A percentile compares a stretch with the other conserved stretches of the same genome.
These are phyloP conservation scores for Helicostylum pulchrum DNA, from an alignment of 192 early-diverging fungal genomes.

Conservation along the genomic window DNA sequence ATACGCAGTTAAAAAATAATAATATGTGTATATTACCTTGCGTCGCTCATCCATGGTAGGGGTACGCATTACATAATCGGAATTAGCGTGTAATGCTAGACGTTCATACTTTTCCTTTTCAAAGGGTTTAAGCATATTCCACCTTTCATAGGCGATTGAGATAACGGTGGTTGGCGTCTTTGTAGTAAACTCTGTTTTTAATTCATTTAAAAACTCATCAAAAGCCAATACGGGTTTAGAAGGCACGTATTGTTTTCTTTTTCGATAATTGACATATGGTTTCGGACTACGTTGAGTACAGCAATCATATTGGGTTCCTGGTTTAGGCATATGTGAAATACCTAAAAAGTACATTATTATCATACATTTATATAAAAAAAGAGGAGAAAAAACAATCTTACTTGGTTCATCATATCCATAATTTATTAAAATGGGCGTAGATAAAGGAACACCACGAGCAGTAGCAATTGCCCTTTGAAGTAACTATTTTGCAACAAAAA, in stretches of 20 bases:
- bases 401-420: slow-evolving; percentile 1
- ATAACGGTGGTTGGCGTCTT: not conserved
- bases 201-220: not conserved
- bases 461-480: slow-evolving; percentile 31
- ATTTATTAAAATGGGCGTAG: slow-evolving; percentile 8
- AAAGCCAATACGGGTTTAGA: not conserved
- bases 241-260: slow-evolving; percentile 4
- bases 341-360: slow-evolving; percentile 8
- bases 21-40: no score
- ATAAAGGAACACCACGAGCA: slow-evolving; percentile 5
- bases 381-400: not conserved
- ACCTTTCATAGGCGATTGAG: not conserved
- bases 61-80: slow-evolving; percentile 9
- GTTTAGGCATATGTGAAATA: not conserved
- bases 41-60: not conserved
- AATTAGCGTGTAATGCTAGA: slow-evolving; percentile 9
- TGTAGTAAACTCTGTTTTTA: not conserved
- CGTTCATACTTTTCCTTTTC: slow-evolving; percentile 15
- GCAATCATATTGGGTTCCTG: not conserved
- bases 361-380: not conserved
- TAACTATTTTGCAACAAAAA: slow-evolving; percentile 23
- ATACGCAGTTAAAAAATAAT: no score
- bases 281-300: no score
- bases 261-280: not conserved
- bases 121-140: not conserved